Evolutionary conservation across 352 stramenopile genomes (phyloP).

Genomic region (Phytophthora hibernalis): DNA sequence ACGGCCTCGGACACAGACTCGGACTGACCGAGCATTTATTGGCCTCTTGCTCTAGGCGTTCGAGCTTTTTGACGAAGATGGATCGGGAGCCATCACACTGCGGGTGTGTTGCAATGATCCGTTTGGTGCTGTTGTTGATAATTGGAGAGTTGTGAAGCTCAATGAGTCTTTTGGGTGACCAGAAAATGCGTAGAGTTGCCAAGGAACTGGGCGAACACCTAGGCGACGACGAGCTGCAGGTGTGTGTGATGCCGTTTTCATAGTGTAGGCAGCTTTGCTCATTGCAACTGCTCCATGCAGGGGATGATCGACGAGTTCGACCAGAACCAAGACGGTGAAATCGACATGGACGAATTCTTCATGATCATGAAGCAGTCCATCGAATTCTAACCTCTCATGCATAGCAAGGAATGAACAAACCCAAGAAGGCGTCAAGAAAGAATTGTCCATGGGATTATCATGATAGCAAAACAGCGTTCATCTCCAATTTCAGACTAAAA

Average conservation of each 20-base stretch:
- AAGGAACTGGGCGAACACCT: conserved; percentile 94
- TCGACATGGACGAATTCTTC: conserved; percentile 92
- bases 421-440: conserved; percentile 26
- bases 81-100: conserved; percentile 87
- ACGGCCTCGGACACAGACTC: conserved; percentile 26
- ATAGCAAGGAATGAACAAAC: not conserved
- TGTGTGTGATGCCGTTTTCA: conserved; percentile 21
- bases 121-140: conserved; percentile 17
- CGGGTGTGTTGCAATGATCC: conserved; percentile 47
- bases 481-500: conserved; percentile 3
- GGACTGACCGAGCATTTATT: conserved; percentile 26
- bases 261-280: not conserved
- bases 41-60: conserved; percentile 76
- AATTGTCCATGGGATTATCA: conserved; percentile 50
- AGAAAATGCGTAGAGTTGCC: conserved; percentile 94
- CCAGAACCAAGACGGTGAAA: conserved; percentile 93
- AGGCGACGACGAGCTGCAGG: conserved; percentile 90
- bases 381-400: conserved; percentile 51
- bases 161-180: conserved; percentile 8
- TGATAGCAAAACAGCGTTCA: conserved; percentile 29
- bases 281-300: conserved; percentile 33
- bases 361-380: conserved; percentile 89
- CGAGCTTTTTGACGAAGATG: conserved; percentile 94
- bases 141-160: conserved; percentile 21
- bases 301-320: conserved; percentile 97